These are phyloP conservation scores for Hypericum perforatum DNA, from an alignment of 345 rosid species.

Conservation along the genomic window DNA sequence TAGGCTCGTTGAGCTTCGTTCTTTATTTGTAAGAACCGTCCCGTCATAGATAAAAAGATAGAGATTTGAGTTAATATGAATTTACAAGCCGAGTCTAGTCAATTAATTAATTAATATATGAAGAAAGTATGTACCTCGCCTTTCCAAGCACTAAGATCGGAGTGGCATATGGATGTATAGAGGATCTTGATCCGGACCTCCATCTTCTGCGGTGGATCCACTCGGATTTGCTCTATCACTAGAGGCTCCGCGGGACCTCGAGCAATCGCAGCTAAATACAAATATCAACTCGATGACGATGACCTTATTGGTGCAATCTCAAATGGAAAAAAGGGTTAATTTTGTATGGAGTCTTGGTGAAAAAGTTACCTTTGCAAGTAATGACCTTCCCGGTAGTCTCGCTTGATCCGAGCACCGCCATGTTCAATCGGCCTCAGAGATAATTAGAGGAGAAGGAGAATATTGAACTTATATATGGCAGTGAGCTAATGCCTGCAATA, in stretches of 20 bases:
- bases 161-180: slow-evolving; percentile 57
- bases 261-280: slow-evolving; percentile 44
- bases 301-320: background rate
- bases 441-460: slow-evolving; percentile 6
- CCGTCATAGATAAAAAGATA: background rate
- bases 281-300: too few species aligned
- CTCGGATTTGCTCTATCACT: slow-evolving; percentile 42
- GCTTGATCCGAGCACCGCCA: slow-evolving; percentile 5
- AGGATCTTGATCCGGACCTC: slow-evolving; percentile 57
- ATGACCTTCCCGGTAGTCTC: slow-evolving; percentile 26
- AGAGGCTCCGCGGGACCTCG: slow-evolving; percentile 49
- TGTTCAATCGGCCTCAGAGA: background rate
- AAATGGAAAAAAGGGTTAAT: background rate
- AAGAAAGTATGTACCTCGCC: slow-evolving; percentile 31
- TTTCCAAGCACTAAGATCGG: slow-evolving; percentile 53
- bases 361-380: slow-evolving; percentile 28
- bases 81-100: too few species aligned
- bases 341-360: background rate
- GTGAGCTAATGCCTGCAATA: too few species aligned
- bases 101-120: too few species aligned
- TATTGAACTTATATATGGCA: background rate
- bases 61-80: background rate
- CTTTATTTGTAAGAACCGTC: slow-evolving; percentile 11
- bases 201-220: slow-evolving; percentile 51
- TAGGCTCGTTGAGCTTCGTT: slow-evolving; percentile 51